Evolutionary conservation across 805 yeast species (phyloP).

Genomic region (Ogataea pignaliae): DNA sequence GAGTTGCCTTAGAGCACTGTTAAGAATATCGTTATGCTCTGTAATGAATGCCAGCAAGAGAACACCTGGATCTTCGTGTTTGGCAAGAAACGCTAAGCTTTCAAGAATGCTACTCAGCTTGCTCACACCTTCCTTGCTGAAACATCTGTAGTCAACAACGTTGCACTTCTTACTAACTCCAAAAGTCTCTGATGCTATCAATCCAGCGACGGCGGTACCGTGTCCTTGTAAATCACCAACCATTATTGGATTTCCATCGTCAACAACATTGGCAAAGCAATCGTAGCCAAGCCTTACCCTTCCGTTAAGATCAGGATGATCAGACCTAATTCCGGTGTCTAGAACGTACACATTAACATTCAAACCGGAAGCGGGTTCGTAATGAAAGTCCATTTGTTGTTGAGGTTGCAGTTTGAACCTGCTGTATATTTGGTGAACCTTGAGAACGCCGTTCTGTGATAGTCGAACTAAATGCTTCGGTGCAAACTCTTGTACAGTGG

Average conservation of each 20-base stretch:
- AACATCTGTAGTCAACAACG: constrained; percentile 40
- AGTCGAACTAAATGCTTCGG: constrained; percentile 40
- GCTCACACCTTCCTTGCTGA: constrained; percentile 34
- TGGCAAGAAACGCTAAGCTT: constrained; percentile 27
- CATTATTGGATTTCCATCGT: constrained; percentile 16
- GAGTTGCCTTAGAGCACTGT: constrained; percentile 41
- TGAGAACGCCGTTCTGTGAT: constrained; percentile 30
- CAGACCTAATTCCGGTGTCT: constrained; percentile 35
- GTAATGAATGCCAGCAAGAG: constrained; percentile 35
- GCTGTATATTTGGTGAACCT: constrained; percentile 3
- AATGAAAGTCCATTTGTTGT: constrained; percentile 35
- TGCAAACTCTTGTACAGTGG: constrained; percentile 37
- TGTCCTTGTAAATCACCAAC: constrained; percentile 41
- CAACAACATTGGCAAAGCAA: constrained; percentile 18
- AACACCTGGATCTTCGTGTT: constrained; percentile 31
- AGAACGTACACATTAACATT: constrained; percentile 33
- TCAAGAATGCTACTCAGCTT: constrained; percentile 30
- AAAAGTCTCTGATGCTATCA: constrained; percentile 44
- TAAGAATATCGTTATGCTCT: constrained; percentile 36
- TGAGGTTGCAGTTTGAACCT: too few relatives aligned
- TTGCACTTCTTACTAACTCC: constrained; percentile 49
- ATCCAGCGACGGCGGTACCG: constrained; percentile 56
- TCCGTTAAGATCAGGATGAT: constrained; percentile 40
- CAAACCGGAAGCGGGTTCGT: constrained; percentile 35
- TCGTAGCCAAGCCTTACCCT: constrained; percentile 41